Base-by-base conservation (phyloP, 2,329 filamentous ascomycete species). In the Trichoderma sp. region DNA sequence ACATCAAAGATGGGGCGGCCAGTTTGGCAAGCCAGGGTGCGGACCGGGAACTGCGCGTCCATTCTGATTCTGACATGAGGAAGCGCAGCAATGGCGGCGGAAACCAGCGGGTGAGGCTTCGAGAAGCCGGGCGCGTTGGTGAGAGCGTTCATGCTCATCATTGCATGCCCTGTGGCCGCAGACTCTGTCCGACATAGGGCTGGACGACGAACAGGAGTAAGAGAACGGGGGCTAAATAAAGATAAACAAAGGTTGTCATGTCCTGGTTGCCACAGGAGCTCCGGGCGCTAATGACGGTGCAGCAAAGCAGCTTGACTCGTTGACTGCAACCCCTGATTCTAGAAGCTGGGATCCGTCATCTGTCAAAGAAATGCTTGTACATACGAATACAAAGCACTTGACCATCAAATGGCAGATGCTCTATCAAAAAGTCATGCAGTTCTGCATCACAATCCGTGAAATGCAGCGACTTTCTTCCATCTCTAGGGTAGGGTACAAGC, bases 11-110 rank as follows among this genome's bases (percentile, higher is more conserved):
- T 35, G 33, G 33, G 33, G 33, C 33, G 33, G 33, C 33, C 33
- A 14, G n/a, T 55, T 53, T 53, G 61, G 35, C 61, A 55, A 29
- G 61, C 61, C 47, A 55, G 53, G 61, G 19, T 47, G 53, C 37
- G 63, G 62, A 40, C 27, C 53, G 55, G 16, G 40, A 43, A n/a
- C 49, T 35, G 29, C 49, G 55, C 55, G 29, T 33, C 24, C 19
- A 8, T 21, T 10, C 24, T 49, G n/a, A 53, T 40, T 14, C 49
- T 14, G 49, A 35, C 37, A 14, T 19, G n/a, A 21, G 31, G 21
- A 31, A 14, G 16, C 40, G 52, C 31, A 52, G 52, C 52, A 27
- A 19, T 57, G n/a, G 24, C 62, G 24, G 35, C 31, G 62, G 60
- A n/a, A 47, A 40, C 58, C 31, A 47, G 58, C 58, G 58, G 40